These are phyloP conservation scores for Aspergillus cavernicola DNA, from an alignment of 495 filamentous ascomycete genomes.

Conservation along the genomic window DNA sequence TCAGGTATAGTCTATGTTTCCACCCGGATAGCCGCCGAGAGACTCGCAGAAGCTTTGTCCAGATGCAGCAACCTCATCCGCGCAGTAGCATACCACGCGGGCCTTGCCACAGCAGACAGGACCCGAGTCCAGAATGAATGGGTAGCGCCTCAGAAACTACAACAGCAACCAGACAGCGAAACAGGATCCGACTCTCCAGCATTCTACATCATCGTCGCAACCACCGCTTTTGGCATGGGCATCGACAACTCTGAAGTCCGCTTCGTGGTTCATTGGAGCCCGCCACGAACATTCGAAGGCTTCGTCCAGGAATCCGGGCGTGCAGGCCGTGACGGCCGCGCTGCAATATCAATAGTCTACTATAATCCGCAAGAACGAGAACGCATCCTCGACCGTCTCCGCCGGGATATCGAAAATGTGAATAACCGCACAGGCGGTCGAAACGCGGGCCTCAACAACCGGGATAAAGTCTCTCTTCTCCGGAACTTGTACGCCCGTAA, in stretches of 20 bases:
- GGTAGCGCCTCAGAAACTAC: conserved; percentile 63
- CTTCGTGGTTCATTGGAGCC: conserved; percentile 90
- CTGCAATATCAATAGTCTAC: conserved; percentile 80
- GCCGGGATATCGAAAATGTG: conserved; percentile 32
- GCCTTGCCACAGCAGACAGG: conserved; percentile 39
- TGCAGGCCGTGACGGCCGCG: conserved; percentile 85
- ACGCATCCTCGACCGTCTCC: conserved; percentile 55
- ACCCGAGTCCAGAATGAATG: conserved; percentile 57
- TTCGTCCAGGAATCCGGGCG: conserved; percentile 95
- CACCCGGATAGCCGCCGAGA: conserved; percentile 70
- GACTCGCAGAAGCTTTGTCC: conserved; percentile 52
- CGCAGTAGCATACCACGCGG: conserved; percentile 51
- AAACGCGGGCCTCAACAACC: conserved; percentile 13
- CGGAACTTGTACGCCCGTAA: conserved; percentile 38
- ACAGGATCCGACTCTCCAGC: conserved; percentile 22
- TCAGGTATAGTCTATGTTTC: conserved; percentile 90
- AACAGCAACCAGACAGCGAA: background rate
- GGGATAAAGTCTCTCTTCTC: conserved; percentile 20
- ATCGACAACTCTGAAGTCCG: conserved; percentile 93
- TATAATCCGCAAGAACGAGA: conserved; percentile 83
- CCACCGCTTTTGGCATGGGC: conserved; percentile 96
- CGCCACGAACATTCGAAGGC: conserved; percentile 89
- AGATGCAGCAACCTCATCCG: conserved; percentile 31
- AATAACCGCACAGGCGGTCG: conserved; percentile 31
- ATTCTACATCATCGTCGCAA: conserved; percentile 93